Evolutionary conservation across 148 eudicot genomes (phyloP).

Genomic region (Rheum nobile): DNA sequence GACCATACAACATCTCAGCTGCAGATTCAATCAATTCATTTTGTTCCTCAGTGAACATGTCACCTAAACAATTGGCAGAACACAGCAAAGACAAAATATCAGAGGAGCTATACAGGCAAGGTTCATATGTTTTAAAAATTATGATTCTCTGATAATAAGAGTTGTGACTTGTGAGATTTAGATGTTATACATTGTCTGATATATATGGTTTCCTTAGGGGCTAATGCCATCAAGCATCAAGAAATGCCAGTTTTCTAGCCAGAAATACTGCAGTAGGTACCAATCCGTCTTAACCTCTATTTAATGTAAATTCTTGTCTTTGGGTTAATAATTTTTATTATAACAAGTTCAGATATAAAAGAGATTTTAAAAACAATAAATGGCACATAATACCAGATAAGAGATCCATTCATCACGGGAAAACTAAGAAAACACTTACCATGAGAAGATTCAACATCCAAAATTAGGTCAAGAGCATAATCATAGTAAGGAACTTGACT

Average conservation of each 20-base stretch:
- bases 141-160: not conserved
- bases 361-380: not conserved
- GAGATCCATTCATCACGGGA: not conserved
- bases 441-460: conserved; percentile 18
- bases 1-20: conserved; percentile 25
- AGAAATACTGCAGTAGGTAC: not conserved
- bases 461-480: conserved; percentile 19
- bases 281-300: not conserved
- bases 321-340: not conserved
- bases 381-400: not conserved
- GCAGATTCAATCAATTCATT: conserved; percentile 23
- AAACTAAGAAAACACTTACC: conserved; percentile 8
- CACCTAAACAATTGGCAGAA: conserved; percentile 10
- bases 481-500: conserved; percentile 21
- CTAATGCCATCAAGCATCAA: not conserved
- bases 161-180: not conserved
- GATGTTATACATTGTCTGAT: not conserved
- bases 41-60: conserved; percentile 22
- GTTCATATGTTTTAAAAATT: not conserved
- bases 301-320: not conserved
- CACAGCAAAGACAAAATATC: not conserved
- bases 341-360: not conserved
- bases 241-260: not conserved
- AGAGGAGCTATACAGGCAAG: not conserved
- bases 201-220: not conserved